These are phyloP conservation scores for Austroboletus niveus DNA, from an alignment of 1,284 basidiomycete species.

Conservation along the genomic window DNA sequence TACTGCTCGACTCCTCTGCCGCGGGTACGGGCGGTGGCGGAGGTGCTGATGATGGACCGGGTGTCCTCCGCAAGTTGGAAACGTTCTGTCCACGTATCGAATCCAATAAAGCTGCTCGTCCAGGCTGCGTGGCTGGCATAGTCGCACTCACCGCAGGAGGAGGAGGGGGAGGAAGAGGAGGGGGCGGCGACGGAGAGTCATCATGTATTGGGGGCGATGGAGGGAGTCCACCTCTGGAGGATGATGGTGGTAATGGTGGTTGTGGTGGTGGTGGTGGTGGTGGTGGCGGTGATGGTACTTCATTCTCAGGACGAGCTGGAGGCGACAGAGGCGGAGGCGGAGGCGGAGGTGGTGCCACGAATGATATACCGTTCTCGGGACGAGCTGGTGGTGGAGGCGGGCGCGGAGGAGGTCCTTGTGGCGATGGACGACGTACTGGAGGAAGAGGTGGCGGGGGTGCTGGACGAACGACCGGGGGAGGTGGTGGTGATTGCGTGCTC, in stretches of 20 bases:
- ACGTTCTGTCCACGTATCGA: slow-evolving; percentile 35
- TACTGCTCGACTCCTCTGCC: slow-evolving; percentile 38
- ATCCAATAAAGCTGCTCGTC: slow-evolving; percentile 55
- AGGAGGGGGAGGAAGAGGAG: neutral
- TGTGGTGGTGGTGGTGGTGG: neutral
- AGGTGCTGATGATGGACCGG: slow-evolving; percentile 32
- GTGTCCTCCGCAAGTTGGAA: too few species aligned
- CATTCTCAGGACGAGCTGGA: neutral
- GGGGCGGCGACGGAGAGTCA: neutral
- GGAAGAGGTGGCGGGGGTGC: neutral
- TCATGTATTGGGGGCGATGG: too few species aligned
- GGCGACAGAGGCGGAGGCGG: neutral
- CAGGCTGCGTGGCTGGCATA: slow-evolving; percentile 39
- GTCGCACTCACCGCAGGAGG: slow-evolving; percentile 18
- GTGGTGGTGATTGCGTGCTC: slow-evolving; percentile 33
- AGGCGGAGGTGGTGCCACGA: neutral
- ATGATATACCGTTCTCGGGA: neutral
- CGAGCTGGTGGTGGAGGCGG: neutral
- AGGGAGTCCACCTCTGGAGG: too few species aligned
- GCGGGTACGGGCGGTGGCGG: slow-evolving; percentile 34
- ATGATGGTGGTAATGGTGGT: neutral
- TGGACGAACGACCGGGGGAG: slow-evolving; percentile 33
- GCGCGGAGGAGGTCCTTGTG: neutral
- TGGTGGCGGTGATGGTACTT: neutral
- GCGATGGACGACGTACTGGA: neutral